Evolutionary conservation across 768 basidiomycete species (phyloP).

Genomic region (Amanita inopinata): DNA sequence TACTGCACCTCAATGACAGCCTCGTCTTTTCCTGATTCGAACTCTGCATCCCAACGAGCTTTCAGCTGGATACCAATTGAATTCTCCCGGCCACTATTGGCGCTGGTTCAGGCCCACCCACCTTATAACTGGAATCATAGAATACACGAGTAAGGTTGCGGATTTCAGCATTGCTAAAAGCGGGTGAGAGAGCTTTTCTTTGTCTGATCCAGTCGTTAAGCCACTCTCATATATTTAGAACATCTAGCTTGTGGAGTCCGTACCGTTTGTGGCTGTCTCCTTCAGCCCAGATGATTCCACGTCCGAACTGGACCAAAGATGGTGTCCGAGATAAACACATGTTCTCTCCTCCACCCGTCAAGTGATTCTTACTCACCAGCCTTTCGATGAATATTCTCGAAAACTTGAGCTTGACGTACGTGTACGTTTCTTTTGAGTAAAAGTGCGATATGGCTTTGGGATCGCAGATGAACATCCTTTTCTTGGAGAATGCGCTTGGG

Average conservation of each 20-base stretch:
- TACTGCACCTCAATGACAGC: neutral
- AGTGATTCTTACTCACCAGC: too few relatives aligned
- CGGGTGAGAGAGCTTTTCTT: conserved; percentile 27
- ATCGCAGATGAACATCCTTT: conserved; percentile 18
- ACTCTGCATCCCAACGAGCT: neutral
- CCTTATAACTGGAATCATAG: conserved; percentile 32
- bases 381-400: too few relatives aligned
- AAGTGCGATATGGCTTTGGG: conserved; percentile 18
- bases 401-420: too few relatives aligned
- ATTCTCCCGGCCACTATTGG: neutral
- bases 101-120: conserved; percentile 3
- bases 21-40: conserved; percentile 1
- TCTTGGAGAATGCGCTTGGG: conserved; percentile 13
- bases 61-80: neutral
- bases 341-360: too few relatives aligned
- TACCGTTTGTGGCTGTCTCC: conserved; percentile 36
- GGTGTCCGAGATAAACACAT: too few relatives aligned
- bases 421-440: conserved; percentile 19
- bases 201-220: too few relatives aligned
- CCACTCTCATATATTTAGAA: too few relatives aligned
- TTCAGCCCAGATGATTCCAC: conserved; percentile 27
- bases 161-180: conserved; percentile 31
- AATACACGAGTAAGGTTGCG: conserved; percentile 27
- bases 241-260: neutral
- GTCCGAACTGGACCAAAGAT: conserved; percentile 20